phyloP scores from a whole-genome alignment of 352 stramenopile genomes.

The Pythium rishiriense region DNA sequence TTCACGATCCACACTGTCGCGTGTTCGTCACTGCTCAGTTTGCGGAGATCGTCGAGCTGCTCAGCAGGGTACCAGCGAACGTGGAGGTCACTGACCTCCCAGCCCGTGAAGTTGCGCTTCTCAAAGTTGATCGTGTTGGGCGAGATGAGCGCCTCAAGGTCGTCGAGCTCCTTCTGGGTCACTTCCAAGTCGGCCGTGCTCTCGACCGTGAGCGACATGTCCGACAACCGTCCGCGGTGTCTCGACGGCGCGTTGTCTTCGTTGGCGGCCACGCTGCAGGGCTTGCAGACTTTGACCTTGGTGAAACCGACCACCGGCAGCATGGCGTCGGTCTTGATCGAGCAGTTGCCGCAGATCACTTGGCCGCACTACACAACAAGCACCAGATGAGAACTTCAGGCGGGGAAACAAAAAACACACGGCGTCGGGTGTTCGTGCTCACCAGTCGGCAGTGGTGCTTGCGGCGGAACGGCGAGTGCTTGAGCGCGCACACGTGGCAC shows the following conservation, averaged over 20 bases:
- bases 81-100: conserved; percentile 9
- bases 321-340: conserved; percentile 18
- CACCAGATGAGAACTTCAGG: background rate
- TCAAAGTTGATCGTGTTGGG: conserved; percentile 6
- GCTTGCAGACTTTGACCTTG: conserved; percentile 24
- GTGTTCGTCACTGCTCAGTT: conserved; percentile 11
- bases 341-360: conserved; percentile 21
- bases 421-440: background rate
- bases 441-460: conserved; percentile 27
- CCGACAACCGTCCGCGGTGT: background rate
- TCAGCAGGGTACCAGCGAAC: conserved; percentile 12
- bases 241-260: background rate
- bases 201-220: conserved; percentile 9
- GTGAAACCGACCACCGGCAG: conserved; percentile 15
- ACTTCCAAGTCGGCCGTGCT: conserved; percentile 12
- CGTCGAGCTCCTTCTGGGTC: conserved; percentile 21
- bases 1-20: conserved; percentile 19
- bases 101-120: conserved; percentile 1
- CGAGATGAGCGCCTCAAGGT: conserved; percentile 25
- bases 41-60: conserved; percentile 5
- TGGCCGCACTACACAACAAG: conserved; percentile 15
- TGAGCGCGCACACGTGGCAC: conserved; percentile 11
- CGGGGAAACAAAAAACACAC: background rate
- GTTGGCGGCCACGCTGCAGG: conserved; percentile 6
- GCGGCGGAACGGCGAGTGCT: conserved; percentile 18